phyloP scores from a whole-genome alignment of 148 eudicot species.

The Dianthus caryophyllus region DNA sequence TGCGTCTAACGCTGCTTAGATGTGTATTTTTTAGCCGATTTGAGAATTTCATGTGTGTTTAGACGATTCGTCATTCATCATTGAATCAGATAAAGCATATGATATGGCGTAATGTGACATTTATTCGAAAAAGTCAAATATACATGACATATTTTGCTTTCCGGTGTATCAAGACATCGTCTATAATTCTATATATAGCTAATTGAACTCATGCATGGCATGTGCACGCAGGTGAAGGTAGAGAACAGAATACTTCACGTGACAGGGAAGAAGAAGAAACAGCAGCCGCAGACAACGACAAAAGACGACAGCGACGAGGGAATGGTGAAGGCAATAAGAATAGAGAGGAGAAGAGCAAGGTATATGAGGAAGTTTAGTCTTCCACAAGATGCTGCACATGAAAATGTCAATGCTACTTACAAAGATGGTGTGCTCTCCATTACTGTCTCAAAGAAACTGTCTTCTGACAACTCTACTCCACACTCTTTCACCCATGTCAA shows the following conservation, averaged over 20 bases:
- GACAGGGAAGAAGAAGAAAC: constrained; percentile 35
- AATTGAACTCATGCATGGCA: not conserved
- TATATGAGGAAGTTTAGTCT: constrained; percentile 43
- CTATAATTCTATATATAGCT: too few relatives aligned
- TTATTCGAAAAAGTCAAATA: too few relatives aligned
- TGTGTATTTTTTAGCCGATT: too few relatives aligned
- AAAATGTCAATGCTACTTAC: constrained; percentile 37
- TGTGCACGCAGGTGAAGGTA: constrained; percentile 29
- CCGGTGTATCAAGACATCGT: too few relatives aligned
- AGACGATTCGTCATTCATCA: too few relatives aligned
- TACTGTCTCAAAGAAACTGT: constrained; percentile 26
- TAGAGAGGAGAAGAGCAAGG: constrained; percentile 39
- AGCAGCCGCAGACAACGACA: constrained; percentile 6
- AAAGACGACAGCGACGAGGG: not conserved
- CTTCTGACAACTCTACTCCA: constrained; percentile 5
- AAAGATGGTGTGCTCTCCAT: constrained; percentile 44
- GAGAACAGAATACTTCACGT: constrained; percentile 36
- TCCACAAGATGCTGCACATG: constrained; percentile 27
- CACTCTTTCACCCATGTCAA: constrained; percentile 10
- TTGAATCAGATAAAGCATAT: too few relatives aligned
- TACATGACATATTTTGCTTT: too few relatives aligned
- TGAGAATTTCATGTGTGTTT: not conserved
- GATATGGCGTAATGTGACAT: too few relatives aligned
- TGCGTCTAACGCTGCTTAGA: too few relatives aligned
- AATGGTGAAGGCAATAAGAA: constrained; percentile 28